Percentiles rank a stretch among this genome's conserved stretches.
Evolutionary conservation across 1,284 basidiomycete genomes (phyloP).

Genomic region (Termitomyces sp.): DNA sequence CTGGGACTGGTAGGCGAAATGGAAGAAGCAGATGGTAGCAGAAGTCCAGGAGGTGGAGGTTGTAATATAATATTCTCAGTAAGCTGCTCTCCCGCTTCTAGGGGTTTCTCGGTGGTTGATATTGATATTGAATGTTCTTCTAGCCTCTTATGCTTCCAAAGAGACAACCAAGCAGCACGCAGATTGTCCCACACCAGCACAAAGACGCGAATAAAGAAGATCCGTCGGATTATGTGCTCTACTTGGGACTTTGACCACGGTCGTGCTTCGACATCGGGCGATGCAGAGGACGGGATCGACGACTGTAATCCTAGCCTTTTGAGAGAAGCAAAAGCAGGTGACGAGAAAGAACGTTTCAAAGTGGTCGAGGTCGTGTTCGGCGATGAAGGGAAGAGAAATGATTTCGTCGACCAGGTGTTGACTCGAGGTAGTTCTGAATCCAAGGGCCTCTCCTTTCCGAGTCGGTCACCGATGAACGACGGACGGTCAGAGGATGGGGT

Average conservation of each 20-base stretch:
- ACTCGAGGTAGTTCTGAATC: slow-evolving; percentile 39
- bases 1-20: slow-evolving; percentile 13
- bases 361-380: slow-evolving; percentile 20
- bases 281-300: slow-evolving; percentile 21
- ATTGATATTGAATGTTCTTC: slow-evolving; percentile 5
- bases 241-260: slow-evolving; percentile 27
- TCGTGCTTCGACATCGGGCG: slow-evolving; percentile 15
- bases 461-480: slow-evolving; percentile 26
- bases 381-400: slow-evolving; percentile 40
- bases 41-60: slow-evolving; percentile 16
- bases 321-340: slow-evolving; percentile 35
- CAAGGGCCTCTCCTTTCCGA: slow-evolving; percentile 18
- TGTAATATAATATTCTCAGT: slow-evolving; percentile 34
- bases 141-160: slow-evolving; percentile 17
- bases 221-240: slow-evolving; percentile 30
- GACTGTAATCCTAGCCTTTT: slow-evolving; percentile 21
- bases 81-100: slow-evolving; percentile 29
- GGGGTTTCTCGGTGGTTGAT: background rate
- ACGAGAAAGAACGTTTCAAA: slow-evolving; percentile 48
- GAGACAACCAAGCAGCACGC: slow-evolving; percentile 30
- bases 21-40: slow-evolving; percentile 4
- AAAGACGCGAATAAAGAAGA: slow-evolving; percentile 39
- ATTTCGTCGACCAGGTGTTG: slow-evolving; percentile 54
- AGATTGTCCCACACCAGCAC: slow-evolving; percentile 35
- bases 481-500: slow-evolving; percentile 37